Evolutionary conservation across 441 rosid genomes (phyloP).

Genomic region (Populus hybrid): DNA sequence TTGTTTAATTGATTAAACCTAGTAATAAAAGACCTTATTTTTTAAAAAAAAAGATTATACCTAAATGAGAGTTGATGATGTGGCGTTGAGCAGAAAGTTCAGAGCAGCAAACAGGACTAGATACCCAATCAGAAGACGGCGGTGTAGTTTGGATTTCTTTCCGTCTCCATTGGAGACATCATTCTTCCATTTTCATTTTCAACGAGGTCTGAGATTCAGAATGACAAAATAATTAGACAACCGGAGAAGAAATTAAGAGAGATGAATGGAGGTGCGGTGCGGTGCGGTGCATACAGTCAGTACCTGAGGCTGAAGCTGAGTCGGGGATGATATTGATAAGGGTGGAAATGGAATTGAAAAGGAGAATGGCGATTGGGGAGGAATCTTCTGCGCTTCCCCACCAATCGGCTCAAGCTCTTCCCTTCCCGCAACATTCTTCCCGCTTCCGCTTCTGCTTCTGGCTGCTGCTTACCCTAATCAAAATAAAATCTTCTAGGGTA

Average conservation of each 20-base stretch:
- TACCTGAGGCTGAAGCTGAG: background rate
- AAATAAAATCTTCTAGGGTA: background rate
- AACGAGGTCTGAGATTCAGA: background rate
- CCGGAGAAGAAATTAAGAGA: background rate
- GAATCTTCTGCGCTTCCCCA: constrained; percentile 68
- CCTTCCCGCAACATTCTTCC: constrained; percentile 55
- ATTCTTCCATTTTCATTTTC: constrained; percentile 10
- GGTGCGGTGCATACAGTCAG: background rate
- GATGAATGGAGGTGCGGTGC: background rate
- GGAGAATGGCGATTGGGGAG: constrained; percentile 55
- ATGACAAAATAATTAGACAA: background rate
- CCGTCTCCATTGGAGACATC: constrained; percentile 3
- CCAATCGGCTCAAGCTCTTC: constrained; percentile 64
- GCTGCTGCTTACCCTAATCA: background rate
- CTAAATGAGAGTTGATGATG: constrained; percentile 58
- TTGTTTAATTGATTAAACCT: background rate
- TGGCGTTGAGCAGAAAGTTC: constrained; percentile 40
- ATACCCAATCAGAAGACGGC: constrained; percentile 25
- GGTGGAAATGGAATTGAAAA: constrained; percentile 27
- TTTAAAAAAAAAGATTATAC: constrained; percentile 22
- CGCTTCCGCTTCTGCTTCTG: background rate
- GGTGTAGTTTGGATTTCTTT: background rate
- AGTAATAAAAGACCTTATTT: background rate
- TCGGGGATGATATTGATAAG: constrained; percentile 30
- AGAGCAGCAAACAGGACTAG: constrained; percentile 49